Conservation (phyloP, 768 basidiomycete genomes). For the Fomitopsis serialis region DNA sequence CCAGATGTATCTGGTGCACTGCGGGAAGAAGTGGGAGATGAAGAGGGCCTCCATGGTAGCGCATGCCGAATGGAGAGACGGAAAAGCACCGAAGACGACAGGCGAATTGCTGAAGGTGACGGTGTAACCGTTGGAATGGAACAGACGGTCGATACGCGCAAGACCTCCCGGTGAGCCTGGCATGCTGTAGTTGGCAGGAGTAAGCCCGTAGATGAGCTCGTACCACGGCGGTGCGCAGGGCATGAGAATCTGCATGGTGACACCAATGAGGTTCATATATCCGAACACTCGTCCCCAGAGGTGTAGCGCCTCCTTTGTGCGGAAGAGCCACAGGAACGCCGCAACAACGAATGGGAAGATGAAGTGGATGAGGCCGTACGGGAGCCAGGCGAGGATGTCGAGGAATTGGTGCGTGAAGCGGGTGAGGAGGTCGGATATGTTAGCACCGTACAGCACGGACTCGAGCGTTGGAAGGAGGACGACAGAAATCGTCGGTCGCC, state of each 20-base stretch:
- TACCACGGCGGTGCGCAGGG: constrained; percentile 98
- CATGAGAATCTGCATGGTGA: constrained; percentile 80
- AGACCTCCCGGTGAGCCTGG: constrained; percentile 92
- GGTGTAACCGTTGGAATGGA: constrained; percentile 73
- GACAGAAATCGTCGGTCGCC: constrained; percentile 84
- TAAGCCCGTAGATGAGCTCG: constrained; percentile 93
- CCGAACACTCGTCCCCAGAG: constrained; percentile 88
- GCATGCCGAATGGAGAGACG: constrained; percentile 85
- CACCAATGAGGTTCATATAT: constrained; percentile 87
- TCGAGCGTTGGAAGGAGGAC: constrained; percentile 93
- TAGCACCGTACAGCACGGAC: constrained; percentile 92
- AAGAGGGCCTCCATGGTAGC: constrained; percentile 92
- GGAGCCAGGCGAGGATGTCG: constrained; percentile 93
- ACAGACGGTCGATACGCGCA: constrained; percentile 84
- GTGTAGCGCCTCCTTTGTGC: constrained; percentile 71
- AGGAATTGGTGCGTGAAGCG: constrained; percentile 89
- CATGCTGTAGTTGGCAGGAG: constrained; percentile 90
- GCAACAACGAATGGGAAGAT: constrained; percentile 82
- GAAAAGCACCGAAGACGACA: constrained; percentile 95
- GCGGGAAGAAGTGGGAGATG: constrained; percentile 92
- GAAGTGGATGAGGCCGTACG: constrained; percentile 95
- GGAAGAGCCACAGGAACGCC: constrained; percentile 84
- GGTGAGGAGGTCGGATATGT: constrained; percentile 95
- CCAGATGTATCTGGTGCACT: constrained; percentile 65
- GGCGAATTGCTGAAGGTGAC: constrained; percentile 81